Conservation (phyloP, 257 asterid species). For the Linaria vulgaris region DNA sequence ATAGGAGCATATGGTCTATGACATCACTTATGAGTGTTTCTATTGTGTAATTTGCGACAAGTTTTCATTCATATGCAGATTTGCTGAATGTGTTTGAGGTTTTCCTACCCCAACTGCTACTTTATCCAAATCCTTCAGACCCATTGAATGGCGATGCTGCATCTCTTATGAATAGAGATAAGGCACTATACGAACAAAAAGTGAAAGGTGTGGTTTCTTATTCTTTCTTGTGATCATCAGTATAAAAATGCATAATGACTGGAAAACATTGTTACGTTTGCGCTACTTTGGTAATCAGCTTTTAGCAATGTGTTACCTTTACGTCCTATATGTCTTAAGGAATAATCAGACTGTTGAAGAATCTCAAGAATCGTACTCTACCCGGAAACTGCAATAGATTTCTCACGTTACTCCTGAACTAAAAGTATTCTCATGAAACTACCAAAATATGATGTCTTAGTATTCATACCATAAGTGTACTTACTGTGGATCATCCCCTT, state of each 20-base stretch:
- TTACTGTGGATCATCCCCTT: background rate
- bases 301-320: too few relatives aligned
- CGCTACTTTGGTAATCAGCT: too few relatives aligned
- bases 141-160: constrained; percentile 88
- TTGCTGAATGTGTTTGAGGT: constrained; percentile 82
- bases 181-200: constrained; percentile 66
- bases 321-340: too few relatives aligned
- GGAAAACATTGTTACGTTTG: too few relatives aligned
- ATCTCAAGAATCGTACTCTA: background rate
- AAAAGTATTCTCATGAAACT: too few relatives aligned
- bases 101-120: constrained; percentile 76
- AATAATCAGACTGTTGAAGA: too few relatives aligned
- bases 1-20: too few relatives aligned
- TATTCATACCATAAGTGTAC: too few relatives aligned
- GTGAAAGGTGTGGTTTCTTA: constrained; percentile 57
- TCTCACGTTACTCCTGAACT: too few relatives aligned
- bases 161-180: constrained; percentile 68
- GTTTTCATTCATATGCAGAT: constrained; percentile 40
- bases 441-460: too few relatives aligned
- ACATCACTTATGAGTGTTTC: background rate
- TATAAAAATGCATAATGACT: too few relatives aligned
- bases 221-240: background rate
- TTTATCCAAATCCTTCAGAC: constrained; percentile 80
- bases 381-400: background rate
- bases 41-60: constrained; percentile 12